A percentile compares a stretch with the other conserved stretches of the same genome.
These are phyloP conservation scores for Trichophyton benhamiae DNA, from an alignment of 2,329 filamentous ascomycete species.

Conservation along the genomic window DNA sequence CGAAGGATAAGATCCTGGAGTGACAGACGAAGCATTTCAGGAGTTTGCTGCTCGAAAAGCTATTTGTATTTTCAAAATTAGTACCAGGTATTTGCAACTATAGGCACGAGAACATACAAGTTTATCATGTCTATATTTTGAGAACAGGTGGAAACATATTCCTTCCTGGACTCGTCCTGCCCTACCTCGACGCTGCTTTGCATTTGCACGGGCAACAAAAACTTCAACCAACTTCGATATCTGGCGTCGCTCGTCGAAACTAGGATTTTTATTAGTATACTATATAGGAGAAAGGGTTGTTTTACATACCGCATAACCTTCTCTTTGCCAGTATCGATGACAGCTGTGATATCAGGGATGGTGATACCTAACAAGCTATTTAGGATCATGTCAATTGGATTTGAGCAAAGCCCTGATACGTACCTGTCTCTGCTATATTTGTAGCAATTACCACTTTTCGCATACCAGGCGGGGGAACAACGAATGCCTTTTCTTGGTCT, in stretches of 20 bases:
- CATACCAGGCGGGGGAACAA: constrained; percentile 65
- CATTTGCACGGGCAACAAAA: constrained; percentile 90
- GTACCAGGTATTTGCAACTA: neutral
- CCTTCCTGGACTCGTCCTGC: constrained; percentile 92
- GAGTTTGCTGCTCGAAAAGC: constrained; percentile 86
- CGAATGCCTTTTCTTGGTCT: constrained; percentile 88
- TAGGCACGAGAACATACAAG: constrained; percentile 28
- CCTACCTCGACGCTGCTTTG: constrained; percentile 84
- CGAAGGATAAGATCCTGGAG: constrained; percentile 90
- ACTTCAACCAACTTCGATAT: constrained; percentile 83
- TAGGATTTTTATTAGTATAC: constrained; percentile 12
- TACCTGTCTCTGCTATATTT: constrained; percentile 92
- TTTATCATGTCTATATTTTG: constrained; percentile 73
- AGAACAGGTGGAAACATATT: constrained; percentile 91
- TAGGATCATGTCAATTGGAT: neutral
- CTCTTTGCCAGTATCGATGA: constrained; percentile 93
- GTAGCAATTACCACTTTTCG: constrained; percentile 94
- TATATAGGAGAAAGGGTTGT: no score
- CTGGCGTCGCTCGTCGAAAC: constrained; percentile 86
- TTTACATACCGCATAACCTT: constrained; percentile 61
- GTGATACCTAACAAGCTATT: constrained; percentile 49
- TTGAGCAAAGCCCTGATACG: neutral
- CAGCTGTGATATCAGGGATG: constrained; percentile 93
- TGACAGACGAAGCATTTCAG: constrained; percentile 88
- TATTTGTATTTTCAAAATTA: constrained; percentile 19